Base-by-base conservation (phyloP, 1,284 basidiomycete genomes). In the Trametes sp. region DNA sequence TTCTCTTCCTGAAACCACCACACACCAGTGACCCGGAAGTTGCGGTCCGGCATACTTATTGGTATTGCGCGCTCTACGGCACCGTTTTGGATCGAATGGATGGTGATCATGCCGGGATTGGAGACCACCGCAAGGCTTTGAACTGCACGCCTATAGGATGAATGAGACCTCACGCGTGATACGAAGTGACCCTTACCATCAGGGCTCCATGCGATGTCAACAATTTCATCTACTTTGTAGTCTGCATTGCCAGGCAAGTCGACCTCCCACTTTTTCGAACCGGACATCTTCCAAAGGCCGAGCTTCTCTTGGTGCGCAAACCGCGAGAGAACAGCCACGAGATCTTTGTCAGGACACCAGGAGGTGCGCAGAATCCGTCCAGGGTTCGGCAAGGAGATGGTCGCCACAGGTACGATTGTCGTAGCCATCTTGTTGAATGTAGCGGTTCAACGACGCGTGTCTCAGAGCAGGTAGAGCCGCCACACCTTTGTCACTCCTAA, bases 311-410 rank as follows among this genome's bases (percentile, higher is more conserved):
- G 82, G 38, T 84, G 85, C 29, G 86, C 88, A 21, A 87, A 76
- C 36, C 85, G 83, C 61, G 87, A 87, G 48, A 93, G 78, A 10
- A 93, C 77, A 21, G 88, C 78, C 11, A 93, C 77, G 31, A 94
- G 79, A 75, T 94, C 92, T 75, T 94, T 94, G 77, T 93, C 92
- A 19, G 92, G 92, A 74, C 92, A 93, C 71, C 92, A 94, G 57
- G 92, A 85, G 21, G 86, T 82, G 11, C 77, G 61, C 24, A 91
- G 75, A 26, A 93, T 70, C 45, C 87, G 84, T 54, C 83, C 84
- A 41, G 83, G 77, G 11, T 82, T 77, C 7, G 88, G 84, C 13
- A 91, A 75, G 29, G 81, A 82, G 36, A 89, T 74, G 38, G 78
- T 80, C n/a, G 87, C 85, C 54, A 92, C 79, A 51, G 84, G 81